Base-by-base conservation (phyloP, 768 basidiomycete species). In the Pulveroboletus ravenelii region DNA sequence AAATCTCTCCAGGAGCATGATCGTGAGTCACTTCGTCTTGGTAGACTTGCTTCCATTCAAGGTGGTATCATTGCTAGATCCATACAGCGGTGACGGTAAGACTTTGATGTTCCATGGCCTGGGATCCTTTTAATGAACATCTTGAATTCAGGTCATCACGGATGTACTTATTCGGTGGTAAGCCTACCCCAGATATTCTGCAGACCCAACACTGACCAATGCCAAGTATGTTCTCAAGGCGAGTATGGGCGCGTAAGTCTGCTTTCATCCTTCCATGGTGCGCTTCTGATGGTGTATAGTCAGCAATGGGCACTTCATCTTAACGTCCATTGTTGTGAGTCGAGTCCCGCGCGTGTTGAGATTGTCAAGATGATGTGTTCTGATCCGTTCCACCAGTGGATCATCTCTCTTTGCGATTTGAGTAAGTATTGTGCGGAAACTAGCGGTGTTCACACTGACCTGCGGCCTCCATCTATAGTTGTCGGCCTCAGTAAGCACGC, bases 11-110 rank as follows among this genome's bases (percentile, higher is more conserved):
- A 81, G 80, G 80, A 79, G 75, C 59, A 63, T 81, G 25, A 68
- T 78, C 25, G 80, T 81, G 54, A 62, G 79, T 48, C 55, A 18
- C 2, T 35, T 50, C 15, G 3, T 31, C 37, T 27, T 23, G 6
- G 29, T 49, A 10, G 17, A 37, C n/a, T 44, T 10, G 20, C 6
- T 6, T 18, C 3, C 8, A 6, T 41, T 43, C 51, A 29, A 55
- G 13, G 20, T 3, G 10, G 3, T 13, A 6, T 36, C 32, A 13
- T n/a, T 29, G 10, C 23, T 35, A 83, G 81, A 63, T 77, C n/a
- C 79, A 82, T 62, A 78, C 80, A 5, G 64, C 74, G 0, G 68
- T 76, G 6, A 84, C 81, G 8, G 80, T 81, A 52, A 67, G 77
- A 57, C 10, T 39, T 41, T 10, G 14, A 23, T 17, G 14, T 44